phyloP scores from a whole-genome alignment of 805 yeast genomes.

The Wickerhamiella occidentalis region DNA sequence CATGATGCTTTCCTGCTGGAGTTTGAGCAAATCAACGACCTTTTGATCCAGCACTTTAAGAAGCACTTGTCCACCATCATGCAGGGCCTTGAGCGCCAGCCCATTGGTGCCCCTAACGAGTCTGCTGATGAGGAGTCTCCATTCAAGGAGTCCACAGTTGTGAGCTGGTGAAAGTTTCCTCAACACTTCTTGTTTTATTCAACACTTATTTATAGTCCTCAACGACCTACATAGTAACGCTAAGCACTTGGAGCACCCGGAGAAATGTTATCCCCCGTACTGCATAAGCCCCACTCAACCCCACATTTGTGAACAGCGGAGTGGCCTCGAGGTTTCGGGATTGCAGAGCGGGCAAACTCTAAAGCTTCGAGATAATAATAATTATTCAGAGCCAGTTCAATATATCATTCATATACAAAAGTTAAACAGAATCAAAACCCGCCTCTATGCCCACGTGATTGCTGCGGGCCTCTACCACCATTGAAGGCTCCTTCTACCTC shows the following conservation, averaged over 20 bases:
- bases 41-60: constrained; percentile 54
- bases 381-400: too few species aligned
- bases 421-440: too few species aligned
- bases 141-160: constrained; percentile 82
- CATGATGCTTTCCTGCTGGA: constrained; percentile 94
- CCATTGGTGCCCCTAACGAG: constrained; percentile 30
- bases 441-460: too few species aligned
- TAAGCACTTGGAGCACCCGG: constrained; percentile 23
- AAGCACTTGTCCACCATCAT: constrained; percentile 48
- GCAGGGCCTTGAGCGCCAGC: constrained; percentile 37
- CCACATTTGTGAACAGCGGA: too few species aligned
- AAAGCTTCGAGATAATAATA: too few species aligned
- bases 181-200: background rate
- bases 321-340: too few species aligned
- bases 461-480: too few species aligned
- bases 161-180: constrained; percentile 64
- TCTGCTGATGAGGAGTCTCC: constrained; percentile 37
- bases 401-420: too few species aligned
- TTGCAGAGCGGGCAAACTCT: too few species aligned
- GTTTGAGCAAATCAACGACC: constrained; percentile 64
- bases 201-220: background rate
- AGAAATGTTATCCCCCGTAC: too few species aligned
- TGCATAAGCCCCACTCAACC: too few species aligned
- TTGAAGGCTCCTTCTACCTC: too few species aligned
- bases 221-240: background rate